Base-by-base conservation (phyloP, 2,329 filamentous ascomycete species). In the Cytospora schulzeri region DNA sequence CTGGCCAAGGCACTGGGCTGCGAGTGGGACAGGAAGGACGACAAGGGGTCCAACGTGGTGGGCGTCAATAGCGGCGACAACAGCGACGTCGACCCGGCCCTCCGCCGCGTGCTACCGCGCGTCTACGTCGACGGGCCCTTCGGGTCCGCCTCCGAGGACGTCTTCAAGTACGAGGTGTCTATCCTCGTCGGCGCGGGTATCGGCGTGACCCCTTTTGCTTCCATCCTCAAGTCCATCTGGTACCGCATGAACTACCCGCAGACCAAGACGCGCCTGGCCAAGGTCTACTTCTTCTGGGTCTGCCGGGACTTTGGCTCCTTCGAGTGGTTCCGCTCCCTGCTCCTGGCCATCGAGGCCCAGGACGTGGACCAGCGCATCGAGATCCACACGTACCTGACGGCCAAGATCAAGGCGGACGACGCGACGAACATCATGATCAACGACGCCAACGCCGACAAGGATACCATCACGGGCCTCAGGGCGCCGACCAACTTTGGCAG, bases 361-460 rank as follows among this genome's bases (percentile, higher is more conserved):
- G 92, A 96, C 78, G 83, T 92, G 68, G 89, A 92, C 72, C 88
- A 92, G 76, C 85, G 89, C 68, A 95, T 96, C 76, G 92, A 96
- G 78, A 95, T 96, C 66, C 91, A 95, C 77, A 93, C 91, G 0
- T 96, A 95, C 75, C 84, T 96, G 64, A 95, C 91, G 3, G 91
- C 91, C 72, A 92, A 91, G 81, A 93, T 94, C 79, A 92, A 93
- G 80, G 85, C 87, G 29, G 91, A 93, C 75, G 91, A 94, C 73
- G 91, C 91, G 57, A 93, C 91, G 54, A 94, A 95, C 79, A 94
- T 95, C 79, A 94, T 94, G 91, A 93, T 94, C 82, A 93, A 94
- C 79, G 91, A 93, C 71, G 91, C 89, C 74, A 91, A 93, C 73
- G 89, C 90, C 69, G 90, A 94, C 74, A 90, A 90, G 76, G 91